A percentile compares a stretch with the other conserved stretches of the same genome.
Evolutionary conservation across 2,329 filamentous ascomycete genomes (phyloP).

Genomic region (Xylaria sp.): DNA sequence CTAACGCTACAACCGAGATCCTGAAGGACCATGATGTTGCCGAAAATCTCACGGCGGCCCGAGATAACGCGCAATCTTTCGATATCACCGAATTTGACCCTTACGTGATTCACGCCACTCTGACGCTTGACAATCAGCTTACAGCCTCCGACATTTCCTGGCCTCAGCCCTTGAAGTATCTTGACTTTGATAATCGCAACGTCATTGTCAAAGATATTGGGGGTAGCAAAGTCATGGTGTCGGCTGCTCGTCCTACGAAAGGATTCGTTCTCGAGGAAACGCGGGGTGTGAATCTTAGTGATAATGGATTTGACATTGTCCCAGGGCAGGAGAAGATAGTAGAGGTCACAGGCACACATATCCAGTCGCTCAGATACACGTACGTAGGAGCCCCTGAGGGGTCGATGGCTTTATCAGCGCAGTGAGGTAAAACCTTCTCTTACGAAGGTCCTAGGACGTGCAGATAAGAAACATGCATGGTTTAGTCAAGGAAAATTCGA

Average conservation of each 20-base stretch:
- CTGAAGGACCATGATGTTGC: slow-evolving; percentile 49
- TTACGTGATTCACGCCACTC: slow-evolving; percentile 60
- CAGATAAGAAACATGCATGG: neutral
- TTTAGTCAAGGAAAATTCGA: neutral
- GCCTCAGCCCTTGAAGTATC: slow-evolving; percentile 72
- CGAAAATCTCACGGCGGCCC: slow-evolving; percentile 25
- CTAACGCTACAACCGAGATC: slow-evolving; percentile 56
- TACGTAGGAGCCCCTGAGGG: slow-evolving; percentile 45
- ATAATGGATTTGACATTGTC: slow-evolving; percentile 69
- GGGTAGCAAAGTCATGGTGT: slow-evolving; percentile 45
- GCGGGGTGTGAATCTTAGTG: slow-evolving; percentile 59
- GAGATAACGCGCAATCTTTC: slow-evolving; percentile 42
- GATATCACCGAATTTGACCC: slow-evolving; percentile 55
- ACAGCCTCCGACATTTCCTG: slow-evolving; percentile 65
- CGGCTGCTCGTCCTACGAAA: slow-evolving; percentile 63
- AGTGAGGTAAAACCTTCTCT: neutral
- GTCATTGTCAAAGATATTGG: slow-evolving; percentile 51
- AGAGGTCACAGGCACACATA: slow-evolving; percentile 39
- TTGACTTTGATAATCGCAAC: slow-evolving; percentile 60
- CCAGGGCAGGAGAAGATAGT: slow-evolving; percentile 56
- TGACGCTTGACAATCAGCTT: slow-evolving; percentile 54
- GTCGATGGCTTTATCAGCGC: slow-evolving; percentile 34
- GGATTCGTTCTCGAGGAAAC: slow-evolving; percentile 65
- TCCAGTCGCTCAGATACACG: slow-evolving; percentile 43
- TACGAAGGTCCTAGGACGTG: neutral